Evolutionary conservation across 2,329 filamentous ascomycete genomes (phyloP).

Genomic region (Sclerotinia borealis): DNA sequence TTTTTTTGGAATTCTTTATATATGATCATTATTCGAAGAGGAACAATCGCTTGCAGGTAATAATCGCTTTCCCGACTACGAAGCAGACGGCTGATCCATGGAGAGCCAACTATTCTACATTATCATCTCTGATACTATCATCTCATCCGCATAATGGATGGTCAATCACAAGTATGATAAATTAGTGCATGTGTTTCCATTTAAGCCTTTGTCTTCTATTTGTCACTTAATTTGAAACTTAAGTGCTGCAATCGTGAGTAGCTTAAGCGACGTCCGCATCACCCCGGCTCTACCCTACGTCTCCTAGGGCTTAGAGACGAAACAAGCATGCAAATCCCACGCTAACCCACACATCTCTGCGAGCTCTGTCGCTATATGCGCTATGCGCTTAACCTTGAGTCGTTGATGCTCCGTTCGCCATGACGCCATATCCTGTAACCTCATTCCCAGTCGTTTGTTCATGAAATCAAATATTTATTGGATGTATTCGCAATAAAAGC

Average conservation of each 20-base stretch:
- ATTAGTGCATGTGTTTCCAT: not conserved
- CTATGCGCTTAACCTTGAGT: not conserved
- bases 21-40: too few species aligned
- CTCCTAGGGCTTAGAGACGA: not conserved
- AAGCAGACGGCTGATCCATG: too few species aligned
- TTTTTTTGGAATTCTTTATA: too few species aligned
- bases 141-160: not conserved
- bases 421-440: slow-evolving; percentile 1
- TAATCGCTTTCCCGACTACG: too few species aligned
- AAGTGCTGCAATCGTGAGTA: not conserved
- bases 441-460: not conserved
- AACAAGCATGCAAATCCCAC: not conserved
- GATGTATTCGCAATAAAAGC: not conserved
- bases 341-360: not conserved
- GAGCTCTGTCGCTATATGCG: not conserved
- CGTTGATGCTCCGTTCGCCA: not conserved
- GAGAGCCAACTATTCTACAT: not conserved
- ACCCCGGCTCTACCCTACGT: not conserved
- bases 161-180: not conserved
- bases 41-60: too few species aligned
- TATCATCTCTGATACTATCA: not conserved
- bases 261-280: not conserved
- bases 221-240: not conserved
- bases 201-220: not conserved
- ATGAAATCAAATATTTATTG: not conserved